Evolutionary conservation across 345 rosid genomes (phyloP), one percentile per base, ranked within the genome.

Genomic region (Populus alba): DNA sequence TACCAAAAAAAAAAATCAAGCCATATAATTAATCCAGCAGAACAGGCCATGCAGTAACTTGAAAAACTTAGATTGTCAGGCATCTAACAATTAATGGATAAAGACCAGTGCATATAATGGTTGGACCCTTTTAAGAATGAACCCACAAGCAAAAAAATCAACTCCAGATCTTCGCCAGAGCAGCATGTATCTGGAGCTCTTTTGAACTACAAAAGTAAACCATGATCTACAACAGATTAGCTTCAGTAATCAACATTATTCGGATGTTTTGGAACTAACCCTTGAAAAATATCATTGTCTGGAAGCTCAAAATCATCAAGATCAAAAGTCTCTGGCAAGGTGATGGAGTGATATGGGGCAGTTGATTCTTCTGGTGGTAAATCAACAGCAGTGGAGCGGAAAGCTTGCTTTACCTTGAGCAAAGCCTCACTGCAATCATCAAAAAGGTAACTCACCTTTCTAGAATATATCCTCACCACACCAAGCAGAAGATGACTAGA

Each of bases 291-390:
- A 76, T 92, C 99, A 86, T 86, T 92, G 75, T 97, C 97, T 85
- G 98, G 99, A 78, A 97, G 92, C 93, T 97, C 99, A 87, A 97
- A 97, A 81, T 97, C 99, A 86, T 94, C 99, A 83, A 97, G 99
- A 88, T 97, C 99, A 88, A 97, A 97, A 41, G 99, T 97, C 92
- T 97, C 99, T 3, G 99, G 99, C 89, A 97, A 88, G 39, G 99
- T 97, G 77, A 97, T 97, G 6, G 99, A 94, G 85, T 94, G 97
- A 84, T 94, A 97, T 2, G 99, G 99, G 62, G 99, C 98, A 74
- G 95, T 92, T 5, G 99, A 94, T 85, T 97, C 98, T 84, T 97
- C 99, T 22, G 98, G 98, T 1, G 98, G 98, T 75, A 97, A 84
- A 89, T 97, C 99, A 86, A 97, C 99, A 10, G 96, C 97, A 80